Percentiles rank a stretch among this genome's conserved stretches.
These are phyloP conservation scores for Phlyctochytrium arcticum DNA, from an alignment of 192 early-diverging fungal genomes.

Conservation along the genomic window DNA sequence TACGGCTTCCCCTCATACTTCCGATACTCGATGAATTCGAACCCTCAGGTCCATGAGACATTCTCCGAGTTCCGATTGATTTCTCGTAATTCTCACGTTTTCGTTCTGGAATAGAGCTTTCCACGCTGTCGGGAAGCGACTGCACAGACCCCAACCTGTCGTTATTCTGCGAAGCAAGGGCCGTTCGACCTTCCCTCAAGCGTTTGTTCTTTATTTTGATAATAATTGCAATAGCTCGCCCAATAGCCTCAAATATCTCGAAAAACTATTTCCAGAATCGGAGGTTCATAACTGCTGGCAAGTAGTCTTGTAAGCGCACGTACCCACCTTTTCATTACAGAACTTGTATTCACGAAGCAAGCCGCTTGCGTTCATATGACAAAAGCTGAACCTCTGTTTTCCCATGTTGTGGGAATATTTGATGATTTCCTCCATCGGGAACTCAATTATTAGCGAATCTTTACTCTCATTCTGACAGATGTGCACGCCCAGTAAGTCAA, in stretches of 20 bases:
- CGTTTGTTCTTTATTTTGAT: slow-evolving; percentile 24
- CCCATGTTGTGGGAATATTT: slow-evolving; percentile 24
- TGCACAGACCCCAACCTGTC: neutral
- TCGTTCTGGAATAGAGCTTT: neutral
- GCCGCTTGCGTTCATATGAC: slow-evolving; percentile 7
- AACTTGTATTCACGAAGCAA: slow-evolving; percentile 15
- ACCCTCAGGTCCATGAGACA: neutral
- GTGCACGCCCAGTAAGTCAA: slow-evolving; percentile 25
- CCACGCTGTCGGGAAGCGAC: neutral
- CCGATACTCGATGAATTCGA: neutral
- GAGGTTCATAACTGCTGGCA: neutral
- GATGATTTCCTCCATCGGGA: slow-evolving; percentile 14
- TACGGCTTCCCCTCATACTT: neutral
- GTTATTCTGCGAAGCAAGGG: neutral
- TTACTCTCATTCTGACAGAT: slow-evolving; percentile 10
- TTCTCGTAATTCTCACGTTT: neutral
- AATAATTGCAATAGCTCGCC: slow-evolving; percentile 24
- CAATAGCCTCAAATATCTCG: slow-evolving; percentile 29
- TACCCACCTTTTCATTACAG: slow-evolving; percentile 13
- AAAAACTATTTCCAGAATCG: slow-evolving; percentile 13
- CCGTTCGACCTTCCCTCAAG: neutral
- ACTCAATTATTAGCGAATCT: slow-evolving; percentile 5
- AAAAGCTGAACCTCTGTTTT: slow-evolving; percentile 14
- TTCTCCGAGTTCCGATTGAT: neutral
- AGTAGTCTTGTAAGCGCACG: neutral